Evolutionary conservation across 495 filamentous ascomycete genomes (phyloP), one percentile per base, ranked within the genome.

Genomic region (Copromyces sp.): DNA sequence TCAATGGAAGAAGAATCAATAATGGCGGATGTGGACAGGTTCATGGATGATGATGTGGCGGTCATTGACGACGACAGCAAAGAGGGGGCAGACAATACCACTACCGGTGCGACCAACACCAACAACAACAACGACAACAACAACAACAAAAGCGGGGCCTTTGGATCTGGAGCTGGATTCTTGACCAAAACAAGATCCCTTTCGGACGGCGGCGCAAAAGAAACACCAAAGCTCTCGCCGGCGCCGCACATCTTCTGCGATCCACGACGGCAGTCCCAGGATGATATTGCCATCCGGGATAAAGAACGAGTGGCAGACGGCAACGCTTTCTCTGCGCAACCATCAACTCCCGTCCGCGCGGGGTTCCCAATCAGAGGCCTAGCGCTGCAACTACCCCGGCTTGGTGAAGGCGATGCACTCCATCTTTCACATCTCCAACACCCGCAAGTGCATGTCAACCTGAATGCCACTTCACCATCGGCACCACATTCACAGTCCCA

Each of bases 321-420:
- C 70, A 7, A 68, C 68, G 29, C 69, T 20, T 8, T 71, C 14
- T 68, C 72, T 11, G 68, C 44, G 39, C 74, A 73, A 6, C 78
- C 76, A 16, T 78, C 80, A 11, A 85, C 85, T 16, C 91, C 93
- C 9, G 84, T 87, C 70, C 86, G 92, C 70, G 84, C 90, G 9
- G 82, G 86, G 72, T 86, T 90, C 75, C 82, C 86, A 20, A 73
- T 86, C 32, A 85, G 88, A 40, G 89, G 88, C 42, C 84, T 96
- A 39, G 90, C 92, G 14, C 83, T 97, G 74, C 92, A 94, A 77
- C 88, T 95, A 84, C 88, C 92, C 24, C 42, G 6, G 65, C 44
- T 8, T 76, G 75, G 70, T 75, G 53, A 65, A 65, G 53, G 53
- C 29, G 53, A 65, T 32, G 14, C 53, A 35, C 14, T 29, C 9